A percentile compares a stretch with the other conserved stretches of the same genome.
Conservation (phyloP, 139 green algal genomes). For the Diplosphaera chodatii region DNA sequence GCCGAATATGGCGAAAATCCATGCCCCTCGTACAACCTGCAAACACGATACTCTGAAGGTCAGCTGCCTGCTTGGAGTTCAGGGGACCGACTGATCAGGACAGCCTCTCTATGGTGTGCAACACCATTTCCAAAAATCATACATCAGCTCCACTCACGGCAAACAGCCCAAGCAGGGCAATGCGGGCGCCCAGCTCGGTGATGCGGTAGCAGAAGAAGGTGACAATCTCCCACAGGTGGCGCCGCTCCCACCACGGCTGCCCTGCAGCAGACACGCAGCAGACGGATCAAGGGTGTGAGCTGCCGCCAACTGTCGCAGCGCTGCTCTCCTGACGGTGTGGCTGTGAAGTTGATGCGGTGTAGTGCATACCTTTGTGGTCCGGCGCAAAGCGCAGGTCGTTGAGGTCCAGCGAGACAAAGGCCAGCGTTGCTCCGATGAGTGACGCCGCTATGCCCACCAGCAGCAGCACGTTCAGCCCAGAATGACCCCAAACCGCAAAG, state of each 20-base stretch:
- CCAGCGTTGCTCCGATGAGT: constrained; percentile 21
- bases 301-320: no score
- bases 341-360: no score
- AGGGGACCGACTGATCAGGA: no score
- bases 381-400: constrained; percentile 19
- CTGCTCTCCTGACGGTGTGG: no score
- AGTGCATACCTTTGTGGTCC: neutral
- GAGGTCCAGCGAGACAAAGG: constrained; percentile 25
- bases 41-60: no score
- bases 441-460: neutral
- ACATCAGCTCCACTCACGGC: no score
- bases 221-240: constrained; percentile 10
- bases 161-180: constrained; percentile 24
- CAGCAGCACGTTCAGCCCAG: neutral
- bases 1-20: constrained; percentile 24
- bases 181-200: constrained; percentile 16
- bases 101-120: no score
- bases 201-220: constrained; percentile 21
- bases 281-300: no score
- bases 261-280: neutral
- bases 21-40: constrained; percentile 8
- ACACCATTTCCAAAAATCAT: no score
- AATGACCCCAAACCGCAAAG: neutral
- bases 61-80: no score
- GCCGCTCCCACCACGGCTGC: neutral